phyloP scores from a whole-genome alignment of 805 yeast species.

The Starmerella potacharoeniae region DNA sequence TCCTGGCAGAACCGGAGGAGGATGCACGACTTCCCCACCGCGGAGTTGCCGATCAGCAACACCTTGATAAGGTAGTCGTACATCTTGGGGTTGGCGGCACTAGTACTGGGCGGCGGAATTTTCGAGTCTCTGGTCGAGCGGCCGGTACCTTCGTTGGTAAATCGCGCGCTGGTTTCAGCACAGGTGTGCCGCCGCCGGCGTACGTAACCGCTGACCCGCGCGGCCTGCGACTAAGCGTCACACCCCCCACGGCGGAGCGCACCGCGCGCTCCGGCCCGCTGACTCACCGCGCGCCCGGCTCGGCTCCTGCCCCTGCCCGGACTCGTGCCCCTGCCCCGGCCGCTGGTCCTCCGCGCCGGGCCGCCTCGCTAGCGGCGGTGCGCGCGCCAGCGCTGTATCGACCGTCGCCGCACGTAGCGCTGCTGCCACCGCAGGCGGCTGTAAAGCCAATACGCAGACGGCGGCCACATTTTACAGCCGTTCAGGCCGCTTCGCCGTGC shows the following conservation, averaged over 20 bases:
- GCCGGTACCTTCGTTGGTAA: background rate
- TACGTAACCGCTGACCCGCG: conserved; percentile 1
- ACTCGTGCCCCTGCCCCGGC: too few relatives aligned
- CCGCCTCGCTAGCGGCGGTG: too few relatives aligned
- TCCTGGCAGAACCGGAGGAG: conserved; percentile 89
- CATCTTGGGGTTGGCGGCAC: conserved; percentile 12
- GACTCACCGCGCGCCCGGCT: too few relatives aligned
- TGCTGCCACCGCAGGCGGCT: too few relatives aligned
- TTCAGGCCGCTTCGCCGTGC: too few relatives aligned
- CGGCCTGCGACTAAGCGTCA: background rate
- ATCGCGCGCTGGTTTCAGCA: background rate
- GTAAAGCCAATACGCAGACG: too few relatives aligned
- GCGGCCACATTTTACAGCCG: too few relatives aligned
- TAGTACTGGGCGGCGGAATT: conserved; percentile 12
- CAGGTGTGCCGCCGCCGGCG: background rate
- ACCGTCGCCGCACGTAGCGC: too few relatives aligned
- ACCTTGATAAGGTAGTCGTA: conserved; percentile 58
- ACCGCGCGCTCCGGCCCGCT: too few relatives aligned
- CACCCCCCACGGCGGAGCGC: background rate
- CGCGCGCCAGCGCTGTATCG: too few relatives aligned
- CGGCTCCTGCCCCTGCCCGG: too few relatives aligned
- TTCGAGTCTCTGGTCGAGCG: conserved; percentile 2
- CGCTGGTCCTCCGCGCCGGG: too few relatives aligned
- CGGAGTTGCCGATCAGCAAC: conserved; percentile 86
- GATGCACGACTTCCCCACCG: conserved; percentile 54